Conservation (phyloP, 164 flowering plant species). For the Cinnamomum micranthum region DNA sequence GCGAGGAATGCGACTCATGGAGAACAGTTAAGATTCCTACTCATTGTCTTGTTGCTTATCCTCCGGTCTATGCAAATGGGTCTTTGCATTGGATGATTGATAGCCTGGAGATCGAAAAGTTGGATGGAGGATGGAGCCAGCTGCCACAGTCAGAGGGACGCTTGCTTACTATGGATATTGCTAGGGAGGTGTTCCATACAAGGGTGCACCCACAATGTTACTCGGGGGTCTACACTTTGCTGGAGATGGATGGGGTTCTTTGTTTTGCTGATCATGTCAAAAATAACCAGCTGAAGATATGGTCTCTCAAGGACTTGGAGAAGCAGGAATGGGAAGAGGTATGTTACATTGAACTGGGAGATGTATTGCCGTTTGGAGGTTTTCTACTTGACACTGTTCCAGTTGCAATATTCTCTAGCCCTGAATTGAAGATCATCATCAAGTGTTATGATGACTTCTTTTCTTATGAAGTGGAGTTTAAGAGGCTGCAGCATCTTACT, state of each 20-base stretch:
- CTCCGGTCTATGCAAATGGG: background rate
- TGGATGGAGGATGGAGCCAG: background rate
- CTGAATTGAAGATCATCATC: background rate
- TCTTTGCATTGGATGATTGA: background rate
- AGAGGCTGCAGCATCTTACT: background rate
- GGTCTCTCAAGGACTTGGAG: background rate
- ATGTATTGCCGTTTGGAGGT: background rate
- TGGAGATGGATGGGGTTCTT: background rate
- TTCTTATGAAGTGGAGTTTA: background rate
- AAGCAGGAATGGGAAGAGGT: background rate
- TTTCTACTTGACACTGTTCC: background rate
- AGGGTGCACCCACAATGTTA: background rate
- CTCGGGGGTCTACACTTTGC: background rate
- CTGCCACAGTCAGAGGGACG: background rate
- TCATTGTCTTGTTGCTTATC: background rate
- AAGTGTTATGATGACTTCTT: background rate
- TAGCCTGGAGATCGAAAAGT: background rate
- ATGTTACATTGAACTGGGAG: background rate
- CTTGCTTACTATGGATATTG: background rate
- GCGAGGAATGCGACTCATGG: background rate
- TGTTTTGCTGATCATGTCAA: background rate
- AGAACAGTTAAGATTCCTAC: background rate
- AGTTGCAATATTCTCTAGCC: background rate
- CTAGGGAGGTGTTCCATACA: background rate
- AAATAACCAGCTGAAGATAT: background rate